Evolutionary conservation across 345 rosid species (phyloP).

Genomic region (Abelmoschus esculentus): DNA sequence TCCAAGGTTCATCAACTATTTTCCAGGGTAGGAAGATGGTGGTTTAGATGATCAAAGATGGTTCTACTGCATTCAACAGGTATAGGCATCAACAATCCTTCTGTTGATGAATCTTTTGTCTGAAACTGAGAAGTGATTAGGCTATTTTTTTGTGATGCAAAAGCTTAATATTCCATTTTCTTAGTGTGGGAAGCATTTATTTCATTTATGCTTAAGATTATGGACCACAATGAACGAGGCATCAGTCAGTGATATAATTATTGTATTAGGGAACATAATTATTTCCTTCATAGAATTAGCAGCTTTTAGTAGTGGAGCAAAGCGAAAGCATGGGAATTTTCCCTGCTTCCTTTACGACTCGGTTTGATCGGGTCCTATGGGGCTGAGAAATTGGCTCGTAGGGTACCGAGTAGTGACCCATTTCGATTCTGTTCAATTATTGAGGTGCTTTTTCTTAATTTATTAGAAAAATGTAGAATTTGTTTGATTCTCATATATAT

Average conservation of each 20-base stretch:
- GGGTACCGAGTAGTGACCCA: not conserved
- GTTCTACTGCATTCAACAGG: too few relatives aligned
- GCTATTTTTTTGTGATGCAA: not conserved
- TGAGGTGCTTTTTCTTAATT: not conserved
- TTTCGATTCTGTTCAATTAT: not conserved
- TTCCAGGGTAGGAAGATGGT: too few relatives aligned
- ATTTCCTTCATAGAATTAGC: not conserved
- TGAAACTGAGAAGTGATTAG: too few relatives aligned
- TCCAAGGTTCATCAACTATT: too few relatives aligned
- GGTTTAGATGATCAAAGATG: too few relatives aligned
- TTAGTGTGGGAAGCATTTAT: not conserved
- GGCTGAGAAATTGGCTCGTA: not conserved
- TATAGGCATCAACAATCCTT: too few relatives aligned
- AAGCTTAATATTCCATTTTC: not conserved
- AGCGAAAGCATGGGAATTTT: not conserved
- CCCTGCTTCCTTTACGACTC: not conserved
- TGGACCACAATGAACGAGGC: not conserved
- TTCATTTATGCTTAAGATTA: not conserved
- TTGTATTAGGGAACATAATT: not conserved
- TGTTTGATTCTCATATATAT: not conserved
- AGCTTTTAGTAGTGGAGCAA: not conserved
- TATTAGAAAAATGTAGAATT: not conserved
- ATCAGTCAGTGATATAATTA: not conserved
- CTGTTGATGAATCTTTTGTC: too few relatives aligned
- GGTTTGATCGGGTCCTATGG: not conserved